Conservation (phyloP, 2,329 filamentous ascomycete species). For the Paecilomyces dactylethromorphus region DNA sequence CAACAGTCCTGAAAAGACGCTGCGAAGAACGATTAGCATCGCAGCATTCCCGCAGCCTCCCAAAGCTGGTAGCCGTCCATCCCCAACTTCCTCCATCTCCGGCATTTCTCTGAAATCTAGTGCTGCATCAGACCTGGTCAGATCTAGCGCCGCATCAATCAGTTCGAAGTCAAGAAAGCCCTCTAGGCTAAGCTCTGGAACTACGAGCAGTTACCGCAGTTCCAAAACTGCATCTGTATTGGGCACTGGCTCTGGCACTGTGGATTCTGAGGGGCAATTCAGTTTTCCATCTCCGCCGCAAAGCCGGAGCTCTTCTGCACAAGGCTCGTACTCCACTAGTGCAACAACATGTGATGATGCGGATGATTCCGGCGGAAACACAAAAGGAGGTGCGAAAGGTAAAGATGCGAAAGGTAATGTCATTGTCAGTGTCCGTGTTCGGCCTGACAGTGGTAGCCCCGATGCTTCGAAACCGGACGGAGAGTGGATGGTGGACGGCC, state of each 20-base stretch:
- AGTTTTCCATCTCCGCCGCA: slow-evolving; percentile 77
- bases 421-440: slow-evolving; percentile 86
- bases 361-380: slow-evolving; percentile 45
- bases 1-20: slow-evolving; percentile 54
- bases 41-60: slow-evolving; percentile 90
- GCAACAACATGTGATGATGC: slow-evolving; percentile 82
- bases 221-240: slow-evolving; percentile 64
- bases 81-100: slow-evolving; percentile 48
- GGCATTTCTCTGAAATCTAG: slow-evolving; percentile 20
- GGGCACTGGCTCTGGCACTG: slow-evolving; percentile 66
- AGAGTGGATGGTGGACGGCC: slow-evolving; percentile 89
- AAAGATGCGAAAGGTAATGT: slow-evolving; percentile 90
- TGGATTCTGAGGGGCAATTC: slow-evolving; percentile 67
- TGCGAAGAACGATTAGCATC: slow-evolving; percentile 87
- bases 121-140: slow-evolving; percentile 39
- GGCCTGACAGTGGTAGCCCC: slow-evolving; percentile 66
- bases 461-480: slow-evolving; percentile 60
- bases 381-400: slow-evolving; percentile 24
- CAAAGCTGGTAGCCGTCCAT: slow-evolving; percentile 57
- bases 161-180: slow-evolving; percentile 47
- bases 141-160: slow-evolving; percentile 21
- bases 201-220: slow-evolving; percentile 43
- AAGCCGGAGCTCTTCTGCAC: slow-evolving; percentile 84
- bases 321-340: slow-evolving; percentile 86
- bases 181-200: slow-evolving; percentile 51